A percentile compares a stretch with the other conserved stretches of the same genome.
These are phyloP conservation scores for Selenicereus undatus DNA, from an alignment of 148 eudicot species.

Conservation along the genomic window DNA sequence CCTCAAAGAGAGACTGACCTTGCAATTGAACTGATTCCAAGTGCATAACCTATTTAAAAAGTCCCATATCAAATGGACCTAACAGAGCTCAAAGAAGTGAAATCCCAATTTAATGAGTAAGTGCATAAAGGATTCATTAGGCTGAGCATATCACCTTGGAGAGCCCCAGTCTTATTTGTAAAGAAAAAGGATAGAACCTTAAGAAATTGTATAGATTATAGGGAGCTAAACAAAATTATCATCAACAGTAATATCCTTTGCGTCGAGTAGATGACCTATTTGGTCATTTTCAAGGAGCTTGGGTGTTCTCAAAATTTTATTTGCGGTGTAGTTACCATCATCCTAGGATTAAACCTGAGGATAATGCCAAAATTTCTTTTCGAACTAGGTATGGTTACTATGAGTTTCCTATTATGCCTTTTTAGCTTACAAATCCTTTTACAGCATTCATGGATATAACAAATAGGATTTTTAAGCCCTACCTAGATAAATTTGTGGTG, in stretches of 20 bases:
- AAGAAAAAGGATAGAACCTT: background rate
- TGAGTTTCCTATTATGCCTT: background rate
- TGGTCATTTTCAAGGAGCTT: background rate
- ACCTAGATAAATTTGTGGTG: no score
- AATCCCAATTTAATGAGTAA: background rate
- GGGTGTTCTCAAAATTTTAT: background rate
- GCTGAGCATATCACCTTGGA: background rate
- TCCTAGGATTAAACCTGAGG: background rate
- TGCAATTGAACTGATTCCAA: background rate
- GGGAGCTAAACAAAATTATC: no score
- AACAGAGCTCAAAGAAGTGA: background rate
- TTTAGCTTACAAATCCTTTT: no score
- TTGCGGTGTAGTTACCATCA: background rate
- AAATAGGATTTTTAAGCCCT: no score
- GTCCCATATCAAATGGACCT: background rate
- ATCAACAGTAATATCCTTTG: no score
- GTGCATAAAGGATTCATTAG: background rate
- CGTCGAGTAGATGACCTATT: no score
- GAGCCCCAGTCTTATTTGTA: conserved; percentile 10
- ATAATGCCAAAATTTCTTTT: background rate
- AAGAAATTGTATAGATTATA: no score
- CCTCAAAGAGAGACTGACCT: background rate
- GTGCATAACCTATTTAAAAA: background rate
- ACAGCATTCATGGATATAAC: background rate
- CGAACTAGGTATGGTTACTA: background rate